These are phyloP conservation scores for Alectoria sarmentosa DNA, from an alignment of 495 filamentous ascomycete genomes.

Conservation along the genomic window DNA sequence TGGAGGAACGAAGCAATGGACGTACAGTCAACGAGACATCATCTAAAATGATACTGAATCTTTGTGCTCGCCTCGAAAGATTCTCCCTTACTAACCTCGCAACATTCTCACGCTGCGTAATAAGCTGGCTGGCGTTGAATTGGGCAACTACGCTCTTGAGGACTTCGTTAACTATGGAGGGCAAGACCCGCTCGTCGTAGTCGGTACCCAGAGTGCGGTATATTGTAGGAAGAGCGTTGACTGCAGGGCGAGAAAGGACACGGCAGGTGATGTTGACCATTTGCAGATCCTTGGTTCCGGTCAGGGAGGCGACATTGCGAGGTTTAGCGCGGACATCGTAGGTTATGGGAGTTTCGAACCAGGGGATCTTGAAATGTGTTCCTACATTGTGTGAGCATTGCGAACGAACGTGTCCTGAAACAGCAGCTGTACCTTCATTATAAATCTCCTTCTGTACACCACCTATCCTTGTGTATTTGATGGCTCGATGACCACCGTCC, in stretches of 20 bases:
- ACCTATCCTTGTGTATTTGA: slow-evolving; percentile 91
- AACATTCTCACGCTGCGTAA: slow-evolving; percentile 97
- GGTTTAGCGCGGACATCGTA: slow-evolving; percentile 98
- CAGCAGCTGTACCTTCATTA: slow-evolving; percentile 63
- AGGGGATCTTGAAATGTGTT: slow-evolving; percentile 88
- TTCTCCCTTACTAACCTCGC: slow-evolving; percentile 87
- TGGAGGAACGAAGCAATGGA: neutral
- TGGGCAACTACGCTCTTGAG: slow-evolving; percentile 98
- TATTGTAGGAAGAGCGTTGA: slow-evolving; percentile 87
- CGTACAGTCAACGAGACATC: slow-evolving; percentile 95
- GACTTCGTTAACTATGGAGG: slow-evolving; percentile 97
- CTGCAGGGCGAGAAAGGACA: slow-evolving; percentile 86
- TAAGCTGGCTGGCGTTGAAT: slow-evolving; percentile 97
- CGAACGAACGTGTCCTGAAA: neutral
- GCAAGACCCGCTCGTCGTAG: slow-evolving; percentile 94
- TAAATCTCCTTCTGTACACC: slow-evolving; percentile 98
- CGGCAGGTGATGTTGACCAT: slow-evolving; percentile 99
- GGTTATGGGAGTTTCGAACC: slow-evolving; percentile 93
- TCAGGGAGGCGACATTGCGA: slow-evolving; percentile 92
- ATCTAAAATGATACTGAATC: slow-evolving; percentile 95
- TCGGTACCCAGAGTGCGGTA: slow-evolving; percentile 93
- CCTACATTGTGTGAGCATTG: slow-evolving; percentile 41
- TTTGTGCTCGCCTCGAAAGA: slow-evolving; percentile 78
- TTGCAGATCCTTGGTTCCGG: slow-evolving; percentile 97
- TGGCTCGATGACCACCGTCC: slow-evolving; percentile 96